Base-by-base conservation (phyloP, 2,329 filamentous ascomycete genomes). In the Leptodontidium sp. region DNA sequence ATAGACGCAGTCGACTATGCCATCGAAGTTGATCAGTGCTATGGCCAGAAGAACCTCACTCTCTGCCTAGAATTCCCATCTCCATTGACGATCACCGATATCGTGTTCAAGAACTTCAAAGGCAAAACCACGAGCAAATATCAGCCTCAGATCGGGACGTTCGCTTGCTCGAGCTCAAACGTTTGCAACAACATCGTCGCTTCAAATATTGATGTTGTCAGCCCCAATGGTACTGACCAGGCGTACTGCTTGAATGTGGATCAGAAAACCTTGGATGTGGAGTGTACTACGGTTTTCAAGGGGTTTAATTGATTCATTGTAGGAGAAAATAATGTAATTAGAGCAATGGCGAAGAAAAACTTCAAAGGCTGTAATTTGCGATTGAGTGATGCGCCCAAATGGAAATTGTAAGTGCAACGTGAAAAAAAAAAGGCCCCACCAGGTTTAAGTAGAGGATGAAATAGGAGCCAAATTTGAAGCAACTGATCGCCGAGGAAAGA, bases 21-120 rank as follows among this genome's bases (percentile, higher is more conserved):
- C 2, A 87, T 91, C 71, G 86, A 89, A 69, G 81, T 90, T 59
- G 87, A 87, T n/a, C 88, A 90, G 76, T 90, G 88, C 80, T 89
- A 90, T 69, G 87, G 87, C 9, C 87, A 90, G 78, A 85, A 81
- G 69, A 90, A 90, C 74, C 75, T 86, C 61, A 89, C 87, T 2
- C 81, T 89, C n/a, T 90, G 88, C 79, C 83, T 86, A 53, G 73
- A 86, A 77, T 87, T 80, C 73, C 88, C 88, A 2, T 86, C 85
- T 66, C 73, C 77, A 21, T 72, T 89, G 68, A 88, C 84, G 0
- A 89, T 90, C 70, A 83, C 81, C 21, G 83, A 89, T 69, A 79
- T 90, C 58, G 79, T 81, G 4, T 86, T 90, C 75, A 85, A 81
- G 69, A 85, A 89, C 71, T 85, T 90, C 75, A 78, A 77, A 26